phyloP scores from a whole-genome alignment of 1,284 basidiomycete species.

The Puccinia triticina region DNA sequence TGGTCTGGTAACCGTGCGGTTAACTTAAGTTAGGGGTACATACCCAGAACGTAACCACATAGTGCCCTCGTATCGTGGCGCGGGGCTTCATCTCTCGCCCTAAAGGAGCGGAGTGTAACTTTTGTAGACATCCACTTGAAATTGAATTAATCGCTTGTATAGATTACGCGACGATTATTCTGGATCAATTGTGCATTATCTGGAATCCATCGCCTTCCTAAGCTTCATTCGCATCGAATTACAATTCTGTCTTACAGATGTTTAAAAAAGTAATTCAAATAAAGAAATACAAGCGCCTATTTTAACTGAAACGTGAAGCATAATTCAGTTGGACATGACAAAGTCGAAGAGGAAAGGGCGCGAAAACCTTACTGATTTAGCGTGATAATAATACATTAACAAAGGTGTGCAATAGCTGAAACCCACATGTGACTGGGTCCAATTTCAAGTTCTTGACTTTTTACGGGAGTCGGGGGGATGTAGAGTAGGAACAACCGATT shows the following conservation, averaged over 20 bases:
- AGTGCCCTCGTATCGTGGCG: too few relatives aligned
- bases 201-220: background rate
- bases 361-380: slow-evolving; percentile 3
- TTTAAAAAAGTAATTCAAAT: too few relatives aligned
- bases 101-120: too few relatives aligned
- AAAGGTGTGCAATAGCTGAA: background rate
- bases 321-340: too few relatives aligned
- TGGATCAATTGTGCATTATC: background rate
- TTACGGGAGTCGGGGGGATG: slow-evolving; percentile 26
- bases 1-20: too few relatives aligned
- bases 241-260: background rate
- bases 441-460: slow-evolving; percentile 17
- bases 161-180: background rate
- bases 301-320: too few relatives aligned
- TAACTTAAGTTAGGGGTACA: too few relatives aligned
- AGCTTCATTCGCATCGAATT: background rate
- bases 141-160: too few relatives aligned
- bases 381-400: background rate
- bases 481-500: slow-evolving; percentile 45
- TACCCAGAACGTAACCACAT: too few relatives aligned
- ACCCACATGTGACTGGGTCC: background rate
- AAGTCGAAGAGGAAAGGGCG: background rate
- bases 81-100: too few relatives aligned
- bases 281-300: too few relatives aligned
- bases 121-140: too few relatives aligned